phyloP scores from a whole-genome alignment of 2,329 filamentous ascomycete genomes.

The Pseudopyricularia cyperi region DNA sequence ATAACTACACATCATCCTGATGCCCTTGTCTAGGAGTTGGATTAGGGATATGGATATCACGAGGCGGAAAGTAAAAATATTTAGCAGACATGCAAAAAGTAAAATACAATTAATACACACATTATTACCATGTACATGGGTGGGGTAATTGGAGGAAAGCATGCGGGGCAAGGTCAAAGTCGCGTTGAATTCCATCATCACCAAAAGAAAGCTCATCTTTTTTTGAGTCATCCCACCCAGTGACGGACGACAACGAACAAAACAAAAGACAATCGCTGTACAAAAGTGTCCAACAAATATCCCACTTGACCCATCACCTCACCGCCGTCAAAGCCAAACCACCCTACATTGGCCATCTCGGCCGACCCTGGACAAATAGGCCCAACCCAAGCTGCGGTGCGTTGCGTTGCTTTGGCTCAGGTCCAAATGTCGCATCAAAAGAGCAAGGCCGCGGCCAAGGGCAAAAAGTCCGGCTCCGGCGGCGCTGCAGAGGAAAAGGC shows the following conservation, averaged over 20 bases:
- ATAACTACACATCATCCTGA: no score
- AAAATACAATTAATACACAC: no score
- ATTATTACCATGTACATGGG: no score
- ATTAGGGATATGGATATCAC: no score
- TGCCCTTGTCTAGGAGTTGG: no score
- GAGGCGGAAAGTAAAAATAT: no score
- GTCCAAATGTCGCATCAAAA: not conserved
- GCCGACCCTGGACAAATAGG: not conserved
- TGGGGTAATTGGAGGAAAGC: no score
- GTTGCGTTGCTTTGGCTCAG: not conserved
- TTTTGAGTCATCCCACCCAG: not conserved
- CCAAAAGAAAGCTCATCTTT: not conserved
- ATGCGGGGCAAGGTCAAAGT: not conserved
- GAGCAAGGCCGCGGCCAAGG: conserved; percentile 15
- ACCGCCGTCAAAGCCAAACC: not conserved
- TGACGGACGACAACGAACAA: not conserved
- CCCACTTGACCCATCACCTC: not conserved
- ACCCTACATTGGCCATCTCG: not conserved
- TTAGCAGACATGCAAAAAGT: no score
- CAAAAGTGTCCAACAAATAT: not conserved
- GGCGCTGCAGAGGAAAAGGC: conserved; percentile 37
- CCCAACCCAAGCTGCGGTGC: not conserved
- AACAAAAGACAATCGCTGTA: not conserved
- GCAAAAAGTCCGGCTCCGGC: conserved; percentile 38
- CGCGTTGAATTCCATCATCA: not conserved